Conservation (phyloP, 768 basidiomycete species). For the Phanerochaete sordida region DNA sequence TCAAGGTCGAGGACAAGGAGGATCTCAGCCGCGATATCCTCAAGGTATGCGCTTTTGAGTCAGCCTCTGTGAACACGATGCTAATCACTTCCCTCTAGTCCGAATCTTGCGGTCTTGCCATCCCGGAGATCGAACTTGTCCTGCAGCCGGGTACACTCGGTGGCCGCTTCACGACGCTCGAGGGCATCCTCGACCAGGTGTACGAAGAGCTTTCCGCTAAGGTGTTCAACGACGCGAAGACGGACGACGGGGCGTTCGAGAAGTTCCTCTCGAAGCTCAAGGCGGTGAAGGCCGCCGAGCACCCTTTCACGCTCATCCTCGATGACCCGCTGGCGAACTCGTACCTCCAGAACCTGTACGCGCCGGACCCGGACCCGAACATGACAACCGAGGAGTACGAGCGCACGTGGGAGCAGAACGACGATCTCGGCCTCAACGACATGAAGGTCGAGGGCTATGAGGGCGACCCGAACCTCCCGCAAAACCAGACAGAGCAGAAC, state of each 20-base stretch:
- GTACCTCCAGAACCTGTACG: slow-evolving; percentile 95
- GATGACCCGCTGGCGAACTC: slow-evolving; percentile 96
- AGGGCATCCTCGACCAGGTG: slow-evolving; percentile 91
- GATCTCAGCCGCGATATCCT: slow-evolving; percentile 92
- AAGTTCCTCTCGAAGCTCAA: slow-evolving; percentile 76
- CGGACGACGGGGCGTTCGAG: slow-evolving; percentile 59
- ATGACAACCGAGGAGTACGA: slow-evolving; percentile 84
- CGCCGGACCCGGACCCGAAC: slow-evolving; percentile 94
- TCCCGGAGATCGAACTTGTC: slow-evolving; percentile 93
- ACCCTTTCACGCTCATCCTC: slow-evolving; percentile 86
- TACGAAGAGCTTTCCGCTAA: slow-evolving; percentile 94
- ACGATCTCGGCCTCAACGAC: slow-evolving; percentile 89
- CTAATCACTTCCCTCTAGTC: no score
- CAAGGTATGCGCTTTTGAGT: slow-evolving; percentile 61
- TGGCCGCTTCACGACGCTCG: slow-evolving; percentile 95
- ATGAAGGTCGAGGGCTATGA: slow-evolving; percentile 81
- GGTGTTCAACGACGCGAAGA: slow-evolving; percentile 68
- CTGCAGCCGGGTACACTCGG: slow-evolving; percentile 93
- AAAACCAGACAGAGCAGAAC: slow-evolving; percentile 1
- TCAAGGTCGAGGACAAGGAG: slow-evolving; percentile 89
- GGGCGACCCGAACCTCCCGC: slow-evolving; percentile 12
- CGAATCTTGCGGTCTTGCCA: slow-evolving; percentile 83
- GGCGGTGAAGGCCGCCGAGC: slow-evolving; percentile 70
- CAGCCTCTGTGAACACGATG: no score
- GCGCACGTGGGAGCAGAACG: slow-evolving; percentile 86